Evolutionary conservation across 164 flowering plant species (phyloP).

Genomic region (Amborella trichopoda): DNA sequence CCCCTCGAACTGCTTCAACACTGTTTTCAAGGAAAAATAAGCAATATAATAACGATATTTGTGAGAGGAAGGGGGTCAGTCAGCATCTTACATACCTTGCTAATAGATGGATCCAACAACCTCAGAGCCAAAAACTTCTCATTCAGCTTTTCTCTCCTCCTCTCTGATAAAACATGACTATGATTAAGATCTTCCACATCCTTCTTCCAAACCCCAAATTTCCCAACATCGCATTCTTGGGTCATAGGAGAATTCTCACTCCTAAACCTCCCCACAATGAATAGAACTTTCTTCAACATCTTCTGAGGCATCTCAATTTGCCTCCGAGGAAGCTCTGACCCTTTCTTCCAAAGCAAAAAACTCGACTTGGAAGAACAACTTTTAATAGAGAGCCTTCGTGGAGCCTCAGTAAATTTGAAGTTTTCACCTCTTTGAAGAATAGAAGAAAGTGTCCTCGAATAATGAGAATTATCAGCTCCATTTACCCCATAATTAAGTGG

Average conservation of each 20-base stretch:
- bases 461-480: conserved; percentile 40
- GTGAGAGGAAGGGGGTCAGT: background rate
- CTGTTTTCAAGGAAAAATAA: background rate
- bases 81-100: conserved; percentile 37
- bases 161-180: conserved; percentile 29
- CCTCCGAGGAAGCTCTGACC: conserved; percentile 8
- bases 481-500: conserved; percentile 26
- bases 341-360: conserved; percentile 52
- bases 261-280: conserved; percentile 44
- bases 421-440: conserved; percentile 28
- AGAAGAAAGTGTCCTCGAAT: conserved; percentile 39
- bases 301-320: conserved; percentile 23
- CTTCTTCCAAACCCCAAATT: conserved; percentile 16
- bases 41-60: background rate
- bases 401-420: background rate
- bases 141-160: conserved; percentile 30
- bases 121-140: conserved; percentile 47
- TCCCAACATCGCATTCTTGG: conserved; percentile 14
- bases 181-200: conserved; percentile 27
- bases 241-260: conserved; percentile 15
- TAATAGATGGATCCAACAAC: conserved; percentile 53
- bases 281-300: conserved; percentile 49
- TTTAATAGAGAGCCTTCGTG: conserved; percentile 5
- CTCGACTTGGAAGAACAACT: conserved; percentile 28
- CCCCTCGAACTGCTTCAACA: too few relatives aligned